These are phyloP conservation scores for Penicilliopsis zonata DNA, from an alignment of 495 filamentous ascomycete genomes.

Conservation along the genomic window DNA sequence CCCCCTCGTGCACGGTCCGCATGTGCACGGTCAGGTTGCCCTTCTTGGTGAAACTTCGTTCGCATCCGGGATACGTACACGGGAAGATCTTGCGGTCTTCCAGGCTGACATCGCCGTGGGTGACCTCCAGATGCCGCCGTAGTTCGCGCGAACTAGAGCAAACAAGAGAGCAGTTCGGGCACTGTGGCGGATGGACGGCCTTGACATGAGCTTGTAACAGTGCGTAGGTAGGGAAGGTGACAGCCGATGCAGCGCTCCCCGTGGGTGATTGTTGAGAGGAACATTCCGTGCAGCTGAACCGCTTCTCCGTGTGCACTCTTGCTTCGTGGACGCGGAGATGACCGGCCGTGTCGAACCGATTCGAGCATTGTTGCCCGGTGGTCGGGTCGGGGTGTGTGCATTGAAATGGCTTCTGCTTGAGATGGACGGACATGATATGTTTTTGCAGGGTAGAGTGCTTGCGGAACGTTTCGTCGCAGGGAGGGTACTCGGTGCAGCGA, in stretches of 20 bases:
- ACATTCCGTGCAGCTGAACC: slow-evolving; percentile 67
- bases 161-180: slow-evolving; percentile 54
- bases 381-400: slow-evolving; percentile 48
- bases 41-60: slow-evolving; percentile 60
- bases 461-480: slow-evolving; percentile 69
- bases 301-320: slow-evolving; percentile 51
- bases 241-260: slow-evolving; percentile 4
- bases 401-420: slow-evolving; percentile 52
- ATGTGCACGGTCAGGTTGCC: slow-evolving; percentile 73
- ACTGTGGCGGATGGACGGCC: slow-evolving; percentile 59
- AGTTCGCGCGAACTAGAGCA: slow-evolving; percentile 50
- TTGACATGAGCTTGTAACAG: slow-evolving; percentile 61
- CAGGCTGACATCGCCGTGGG: slow-evolving; percentile 49
- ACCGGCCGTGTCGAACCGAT: slow-evolving; percentile 57
- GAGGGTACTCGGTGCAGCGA: slow-evolving; percentile 59
- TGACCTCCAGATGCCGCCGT: slow-evolving; percentile 55
- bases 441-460: slow-evolving; percentile 80
- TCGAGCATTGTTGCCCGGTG: slow-evolving; percentile 47
- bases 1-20: slow-evolving; percentile 58
- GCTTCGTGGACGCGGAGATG: slow-evolving; percentile 61
- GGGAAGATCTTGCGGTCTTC: slow-evolving; percentile 48
- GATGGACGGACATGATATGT: slow-evolving; percentile 64
- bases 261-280: slow-evolving; percentile 17
- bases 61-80: slow-evolving; percentile 55
- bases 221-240: slow-evolving; percentile 59